These are phyloP conservation scores for Eucalyptus sideroxylon DNA, from an alignment of 345 rosid species.

Conservation along the genomic window DNA sequence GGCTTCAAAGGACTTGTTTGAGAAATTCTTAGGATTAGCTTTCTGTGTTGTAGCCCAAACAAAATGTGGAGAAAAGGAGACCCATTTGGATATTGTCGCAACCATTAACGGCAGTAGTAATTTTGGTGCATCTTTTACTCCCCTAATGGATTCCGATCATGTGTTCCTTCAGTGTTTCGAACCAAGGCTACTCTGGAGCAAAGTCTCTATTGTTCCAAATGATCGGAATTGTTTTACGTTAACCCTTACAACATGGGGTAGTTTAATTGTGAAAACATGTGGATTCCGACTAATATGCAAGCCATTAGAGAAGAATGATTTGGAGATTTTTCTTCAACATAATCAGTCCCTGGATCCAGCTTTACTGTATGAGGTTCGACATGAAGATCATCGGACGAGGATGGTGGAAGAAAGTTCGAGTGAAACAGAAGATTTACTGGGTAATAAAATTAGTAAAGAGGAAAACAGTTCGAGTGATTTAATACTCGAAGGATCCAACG, in stretches of 20 bases:
- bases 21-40: too few species aligned
- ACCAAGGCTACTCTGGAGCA: rapidly evolving
- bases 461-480: too few species aligned
- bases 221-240: rapidly evolving
- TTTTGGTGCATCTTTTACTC: too few species aligned
- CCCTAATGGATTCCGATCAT: rapidly evolving
- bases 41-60: rapidly evolving
- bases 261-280: rapidly evolving
- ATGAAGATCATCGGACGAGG: background rate
- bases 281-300: background rate
- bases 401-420: background rate
- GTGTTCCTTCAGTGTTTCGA: background rate
- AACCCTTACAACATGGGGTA: too few species aligned
- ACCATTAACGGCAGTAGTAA: too few species aligned
- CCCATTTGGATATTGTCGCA: too few species aligned
- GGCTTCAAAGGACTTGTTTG: too few species aligned
- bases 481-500: too few species aligned
- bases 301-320: background rate
- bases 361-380: background rate
- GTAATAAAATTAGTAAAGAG: too few species aligned
- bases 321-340: background rate
- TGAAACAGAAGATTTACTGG: too few species aligned
- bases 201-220: rapidly evolving
- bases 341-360: background rate
- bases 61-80: too few species aligned